phyloP scores from a whole-genome alignment of 2,329 filamentous ascomycete species.

The Xylaria multiplex region DNA sequence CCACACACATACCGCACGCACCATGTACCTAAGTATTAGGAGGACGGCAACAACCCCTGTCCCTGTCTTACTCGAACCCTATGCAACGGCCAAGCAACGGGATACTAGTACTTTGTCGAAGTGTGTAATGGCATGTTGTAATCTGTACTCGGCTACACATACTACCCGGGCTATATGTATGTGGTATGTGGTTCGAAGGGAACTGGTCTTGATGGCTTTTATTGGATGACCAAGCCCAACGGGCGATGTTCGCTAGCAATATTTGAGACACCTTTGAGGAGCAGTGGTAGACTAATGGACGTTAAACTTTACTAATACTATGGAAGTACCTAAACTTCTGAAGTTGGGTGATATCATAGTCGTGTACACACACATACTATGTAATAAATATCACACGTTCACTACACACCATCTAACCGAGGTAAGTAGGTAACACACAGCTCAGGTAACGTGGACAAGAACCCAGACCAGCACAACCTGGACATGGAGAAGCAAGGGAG shows the following conservation, averaged over 20 bases:
- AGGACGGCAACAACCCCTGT: conserved; percentile 16
- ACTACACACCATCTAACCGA: too few relatives aligned
- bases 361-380: too few relatives aligned
- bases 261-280: not conserved
- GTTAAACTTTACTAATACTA: not conserved
- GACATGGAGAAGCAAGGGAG: too few relatives aligned
- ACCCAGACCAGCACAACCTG: too few relatives aligned
- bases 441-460: too few relatives aligned
- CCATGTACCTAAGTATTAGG: not conserved
- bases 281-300: not conserved
- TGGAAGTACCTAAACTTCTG: not conserved
- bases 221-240: not conserved
- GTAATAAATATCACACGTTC: too few relatives aligned
- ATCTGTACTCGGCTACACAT: too few relatives aligned
- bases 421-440: too few relatives aligned
- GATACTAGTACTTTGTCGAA: not conserved
- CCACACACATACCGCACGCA: not conserved
- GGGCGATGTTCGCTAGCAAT: not conserved
- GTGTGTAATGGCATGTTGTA: not conserved
- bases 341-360: not conserved
- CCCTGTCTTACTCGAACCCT: conserved; percentile 24
- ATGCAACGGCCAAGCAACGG: conserved; percentile 37
- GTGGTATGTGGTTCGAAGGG: not conserved
- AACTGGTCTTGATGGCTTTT: not conserved
- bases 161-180: too few relatives aligned